These are phyloP conservation scores for Tetradesmus lagerheimii DNA, from an alignment of 139 green algal genomes.

Conservation along the genomic window DNA sequence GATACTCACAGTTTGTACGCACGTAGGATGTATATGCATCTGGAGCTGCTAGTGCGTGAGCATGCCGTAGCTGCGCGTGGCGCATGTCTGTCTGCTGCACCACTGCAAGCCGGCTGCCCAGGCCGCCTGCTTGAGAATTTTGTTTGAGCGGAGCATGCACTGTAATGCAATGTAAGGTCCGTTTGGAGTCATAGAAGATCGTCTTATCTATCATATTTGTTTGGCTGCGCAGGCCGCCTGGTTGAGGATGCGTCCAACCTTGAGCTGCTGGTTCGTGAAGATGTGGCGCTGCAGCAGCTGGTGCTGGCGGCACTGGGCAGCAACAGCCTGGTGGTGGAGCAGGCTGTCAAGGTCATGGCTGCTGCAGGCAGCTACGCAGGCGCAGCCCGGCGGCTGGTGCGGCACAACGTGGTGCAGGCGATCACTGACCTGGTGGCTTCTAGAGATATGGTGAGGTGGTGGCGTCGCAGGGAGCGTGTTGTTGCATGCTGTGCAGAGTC, in stretches of 20 bases:
- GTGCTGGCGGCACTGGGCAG: constrained; percentile 86
- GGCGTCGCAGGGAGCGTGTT: background rate
- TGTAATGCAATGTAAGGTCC: too few species aligned
- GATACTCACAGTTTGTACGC: too few species aligned
- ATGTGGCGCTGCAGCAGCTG: constrained; percentile 70
- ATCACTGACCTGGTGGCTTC: constrained; percentile 63
- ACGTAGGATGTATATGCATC: too few species aligned
- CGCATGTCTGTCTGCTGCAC: too few species aligned
- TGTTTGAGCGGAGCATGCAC: too few species aligned
- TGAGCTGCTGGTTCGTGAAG: constrained; percentile 82
- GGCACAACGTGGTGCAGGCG: constrained; percentile 54
- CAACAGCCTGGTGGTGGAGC: constrained; percentile 78
- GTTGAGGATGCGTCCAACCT: constrained; percentile 86
- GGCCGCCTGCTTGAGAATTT: too few species aligned
- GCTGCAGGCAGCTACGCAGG: background rate
- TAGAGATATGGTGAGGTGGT: background rate
- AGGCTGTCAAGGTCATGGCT: constrained; percentile 62
- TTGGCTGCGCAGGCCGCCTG: constrained; percentile 70
- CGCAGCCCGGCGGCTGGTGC: constrained; percentile 54
- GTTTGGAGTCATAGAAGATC: too few species aligned
- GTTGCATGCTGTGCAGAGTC: too few species aligned
- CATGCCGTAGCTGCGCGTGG: too few species aligned
- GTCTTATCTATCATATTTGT: too few species aligned
- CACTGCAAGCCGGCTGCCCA: too few species aligned
- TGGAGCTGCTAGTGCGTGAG: too few species aligned